A percentile compares a stretch with the other conserved stretches of the same genome.
phyloP scores from a whole-genome alignment of 23 red algal species.

The Gracilaria gracilis region DNA sequence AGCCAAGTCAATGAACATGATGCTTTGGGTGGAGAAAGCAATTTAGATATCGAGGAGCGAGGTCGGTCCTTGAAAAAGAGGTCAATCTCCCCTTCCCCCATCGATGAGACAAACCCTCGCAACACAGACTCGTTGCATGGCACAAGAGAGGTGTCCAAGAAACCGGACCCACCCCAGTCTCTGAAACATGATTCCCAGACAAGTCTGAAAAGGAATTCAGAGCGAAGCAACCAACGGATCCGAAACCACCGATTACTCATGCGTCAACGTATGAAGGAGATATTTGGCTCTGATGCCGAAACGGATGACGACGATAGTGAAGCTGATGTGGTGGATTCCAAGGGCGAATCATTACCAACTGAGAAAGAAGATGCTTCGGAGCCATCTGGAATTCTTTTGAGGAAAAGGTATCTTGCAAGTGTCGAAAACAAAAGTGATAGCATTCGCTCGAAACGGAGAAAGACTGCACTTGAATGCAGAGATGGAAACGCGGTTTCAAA shows the following conservation, averaged over 20 bases:
- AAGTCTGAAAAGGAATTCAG: not conserved
- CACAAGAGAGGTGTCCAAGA: not conserved
- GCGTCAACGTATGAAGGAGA: constrained; percentile 11
- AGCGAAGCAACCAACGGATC: not conserved
- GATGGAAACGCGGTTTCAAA: not conserved
- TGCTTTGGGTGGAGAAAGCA: not conserved
- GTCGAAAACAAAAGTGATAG: not conserved
- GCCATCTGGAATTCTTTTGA: not conserved
- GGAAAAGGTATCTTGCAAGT: not conserved
- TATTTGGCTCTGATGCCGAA: constrained; percentile 33
- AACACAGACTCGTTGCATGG: not conserved
- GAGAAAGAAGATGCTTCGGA: not conserved
- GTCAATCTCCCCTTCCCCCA: not conserved
- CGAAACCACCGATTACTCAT: not conserved
- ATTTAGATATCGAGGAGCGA: not conserved
- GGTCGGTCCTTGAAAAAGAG: not conserved
- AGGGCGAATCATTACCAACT: not conserved
- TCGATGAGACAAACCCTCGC: not conserved
- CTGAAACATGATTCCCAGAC: not conserved
- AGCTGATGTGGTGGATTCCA: not conserved
- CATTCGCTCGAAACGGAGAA: not conserved
- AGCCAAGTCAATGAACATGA: not conserved
- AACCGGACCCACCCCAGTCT: not conserved
- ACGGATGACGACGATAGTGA: not conserved
- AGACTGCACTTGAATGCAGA: not conserved